Evolutionary conservation across 2,329 filamentous ascomycete genomes (phyloP).

Genomic region (Penicillium sp.): DNA sequence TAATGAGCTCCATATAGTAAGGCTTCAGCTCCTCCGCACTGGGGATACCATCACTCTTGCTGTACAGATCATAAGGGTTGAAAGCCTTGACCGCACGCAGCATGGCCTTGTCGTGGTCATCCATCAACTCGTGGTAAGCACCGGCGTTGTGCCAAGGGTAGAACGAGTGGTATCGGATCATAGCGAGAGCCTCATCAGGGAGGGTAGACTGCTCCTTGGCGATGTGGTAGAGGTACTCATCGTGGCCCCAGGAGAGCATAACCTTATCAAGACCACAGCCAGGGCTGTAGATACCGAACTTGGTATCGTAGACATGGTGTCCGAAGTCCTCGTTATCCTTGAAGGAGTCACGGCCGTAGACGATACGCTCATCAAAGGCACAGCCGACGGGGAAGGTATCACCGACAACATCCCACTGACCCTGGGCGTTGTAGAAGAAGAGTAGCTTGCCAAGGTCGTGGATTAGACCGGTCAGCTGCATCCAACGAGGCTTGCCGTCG

Average conservation of each 20-base stretch:
- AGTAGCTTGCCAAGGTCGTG: slow-evolving; percentile 49
- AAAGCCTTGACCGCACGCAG: slow-evolving; percentile 79
- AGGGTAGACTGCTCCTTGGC: slow-evolving; percentile 78
- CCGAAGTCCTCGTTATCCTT: slow-evolving; percentile 69
- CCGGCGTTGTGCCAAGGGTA: slow-evolving; percentile 87
- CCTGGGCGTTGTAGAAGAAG: slow-evolving; percentile 66
- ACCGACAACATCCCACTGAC: slow-evolving; percentile 92
- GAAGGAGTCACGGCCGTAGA: slow-evolving; percentile 76
- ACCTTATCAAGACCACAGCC: slow-evolving; percentile 83
- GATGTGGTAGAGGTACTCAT: slow-evolving; percentile 66
- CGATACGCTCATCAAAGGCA: slow-evolving; percentile 65
- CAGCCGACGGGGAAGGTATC: slow-evolving; percentile 50
- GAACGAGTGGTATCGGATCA: slow-evolving; percentile 92
- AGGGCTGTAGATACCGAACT: slow-evolving; percentile 75
- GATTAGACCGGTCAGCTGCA: slow-evolving; percentile 50
- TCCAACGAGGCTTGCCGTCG: slow-evolving; percentile 58
- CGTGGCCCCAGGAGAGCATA: slow-evolving; percentile 79
- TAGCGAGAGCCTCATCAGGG: slow-evolving; percentile 78
- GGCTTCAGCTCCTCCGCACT: slow-evolving; percentile 75
- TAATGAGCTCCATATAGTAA: slow-evolving; percentile 72
- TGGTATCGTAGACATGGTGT: slow-evolving; percentile 71
- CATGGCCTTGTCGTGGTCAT: slow-evolving; percentile 76
- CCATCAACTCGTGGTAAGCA: slow-evolving; percentile 80
- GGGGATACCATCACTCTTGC: slow-evolving; percentile 81
- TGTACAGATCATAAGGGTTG: slow-evolving; percentile 90